Evolutionary conservation across 129 eudicot species (phyloP), one percentile per base, ranked within the genome.

Genomic region (Flaveria sonorensis): DNA sequence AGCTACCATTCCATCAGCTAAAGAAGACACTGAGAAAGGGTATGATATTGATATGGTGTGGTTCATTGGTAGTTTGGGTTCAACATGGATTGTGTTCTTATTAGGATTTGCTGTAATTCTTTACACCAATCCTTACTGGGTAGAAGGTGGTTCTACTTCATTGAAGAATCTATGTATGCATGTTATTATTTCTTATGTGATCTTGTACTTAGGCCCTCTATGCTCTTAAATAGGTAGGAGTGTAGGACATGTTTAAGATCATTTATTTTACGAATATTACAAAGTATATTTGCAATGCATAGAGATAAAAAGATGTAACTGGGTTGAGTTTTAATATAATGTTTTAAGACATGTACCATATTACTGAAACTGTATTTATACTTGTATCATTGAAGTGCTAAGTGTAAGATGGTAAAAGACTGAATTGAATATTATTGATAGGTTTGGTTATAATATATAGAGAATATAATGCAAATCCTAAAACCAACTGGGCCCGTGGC

Each of bases 11-110:
- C 15, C 39, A 52, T 32, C 50, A 9, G 15, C 10, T 12, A 20
- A 68, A 12, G 81, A 76, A 76, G 77, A 40, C 16, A 67, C 0
- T 24, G 67, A 72, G 42, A 72, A 63, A 64, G 72, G 79, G 74
- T 39, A 36, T 52, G 61, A 52, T 18, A 43, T 73, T 0, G 79
- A 80, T 24, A 67, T 73, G 47, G 51, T 28, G 40, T 73, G 19
- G 73, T 80, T 80, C 19, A 19, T 21, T 73, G 68, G 23, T 40
- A 80, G 79, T 80, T 53, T 68, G 18, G 36, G 19, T 53, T 42
- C 79, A 7, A 73, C 83, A 15, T 80, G 67, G 73, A 1, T 65
- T 62, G 69, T 72, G 73, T 40, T 80, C 56, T 47, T 79, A 42
- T 8, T 71, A 51, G 83, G 77, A 72, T 71, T 70, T 67, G 72